phyloP scores from a whole-genome alignment of 345 rosid species.

The Pseudoturritis turrita region DNA sequence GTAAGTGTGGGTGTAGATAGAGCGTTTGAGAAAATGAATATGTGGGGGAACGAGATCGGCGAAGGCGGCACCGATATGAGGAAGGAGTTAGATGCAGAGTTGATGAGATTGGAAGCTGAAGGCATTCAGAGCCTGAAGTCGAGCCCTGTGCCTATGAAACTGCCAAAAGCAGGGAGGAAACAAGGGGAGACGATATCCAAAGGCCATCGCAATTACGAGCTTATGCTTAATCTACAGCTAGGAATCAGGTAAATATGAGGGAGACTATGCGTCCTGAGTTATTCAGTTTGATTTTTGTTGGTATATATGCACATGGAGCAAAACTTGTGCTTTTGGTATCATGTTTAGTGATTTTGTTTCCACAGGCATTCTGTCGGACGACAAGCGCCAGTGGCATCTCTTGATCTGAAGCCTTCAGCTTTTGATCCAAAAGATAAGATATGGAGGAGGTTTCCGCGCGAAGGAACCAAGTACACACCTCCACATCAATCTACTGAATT shows the following conservation, averaged over 20 bases:
- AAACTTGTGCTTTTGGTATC: neutral
- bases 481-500: constrained; percentile 87
- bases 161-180: constrained; percentile 59
- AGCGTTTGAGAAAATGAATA: constrained; percentile 58
- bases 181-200: constrained; percentile 87
- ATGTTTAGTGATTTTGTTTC: constrained; percentile 14
- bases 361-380: constrained; percentile 84
- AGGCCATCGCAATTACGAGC: constrained; percentile 89
- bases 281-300: neutral
- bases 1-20: constrained; percentile 74
- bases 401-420: constrained; percentile 85
- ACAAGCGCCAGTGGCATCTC: constrained; percentile 63
- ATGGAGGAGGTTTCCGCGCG: constrained; percentile 92
- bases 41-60: constrained; percentile 51
- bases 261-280: neutral
- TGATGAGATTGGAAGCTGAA: constrained; percentile 39
- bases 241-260: constrained; percentile 46
- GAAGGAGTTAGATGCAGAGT: constrained; percentile 41
- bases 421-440: constrained; percentile 90
- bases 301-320: neutral
- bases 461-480: constrained; percentile 87
- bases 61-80: constrained; percentile 25
- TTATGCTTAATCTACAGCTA: constrained; percentile 89
- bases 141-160: constrained; percentile 47
- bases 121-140: constrained; percentile 19